Evolutionary conservation across 2,329 filamentous ascomycete genomes (phyloP).

Genomic region (Falciphora oryzae): DNA sequence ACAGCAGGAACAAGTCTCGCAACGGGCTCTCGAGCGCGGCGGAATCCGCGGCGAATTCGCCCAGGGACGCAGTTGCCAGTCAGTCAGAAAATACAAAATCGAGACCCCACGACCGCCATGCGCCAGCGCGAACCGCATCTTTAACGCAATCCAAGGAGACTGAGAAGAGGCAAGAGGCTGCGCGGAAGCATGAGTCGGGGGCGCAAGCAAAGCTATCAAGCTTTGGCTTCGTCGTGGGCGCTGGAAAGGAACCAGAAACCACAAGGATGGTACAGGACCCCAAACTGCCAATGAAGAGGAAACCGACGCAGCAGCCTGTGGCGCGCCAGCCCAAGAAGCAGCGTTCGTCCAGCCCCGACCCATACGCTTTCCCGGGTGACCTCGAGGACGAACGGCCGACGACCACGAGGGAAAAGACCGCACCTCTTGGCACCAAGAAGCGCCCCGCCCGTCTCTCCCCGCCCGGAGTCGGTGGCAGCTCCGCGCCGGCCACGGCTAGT

Average conservation of each 20-base stretch:
- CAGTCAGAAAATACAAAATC: neutral
- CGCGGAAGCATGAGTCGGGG: neutral
- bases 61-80: neutral
- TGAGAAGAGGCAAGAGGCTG: neutral
- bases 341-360: slow-evolving; percentile 13
- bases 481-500: neutral
- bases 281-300: slow-evolving; percentile 10
- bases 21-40: slow-evolving; percentile 7
- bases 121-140: neutral
- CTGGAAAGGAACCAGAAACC: neutral
- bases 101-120: neutral
- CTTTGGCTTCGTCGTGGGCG: neutral
- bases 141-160: neutral
- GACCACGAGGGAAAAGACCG: neutral
- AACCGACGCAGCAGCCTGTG: slow-evolving; percentile 9
- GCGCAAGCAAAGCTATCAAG: neutral
- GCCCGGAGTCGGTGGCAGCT: neutral
- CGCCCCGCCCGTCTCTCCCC: neutral
- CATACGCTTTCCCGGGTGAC: neutral
- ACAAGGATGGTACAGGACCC: neutral
- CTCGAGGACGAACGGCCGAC: neutral
- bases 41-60: neutral
- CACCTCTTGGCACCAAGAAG: neutral
- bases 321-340: slow-evolving; percentile 12
- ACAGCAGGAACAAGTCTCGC: slow-evolving; percentile 20